Conservation (phyloP, 1,284 basidiomycete genomes). For the Laetiporus sulphureus region DNA sequence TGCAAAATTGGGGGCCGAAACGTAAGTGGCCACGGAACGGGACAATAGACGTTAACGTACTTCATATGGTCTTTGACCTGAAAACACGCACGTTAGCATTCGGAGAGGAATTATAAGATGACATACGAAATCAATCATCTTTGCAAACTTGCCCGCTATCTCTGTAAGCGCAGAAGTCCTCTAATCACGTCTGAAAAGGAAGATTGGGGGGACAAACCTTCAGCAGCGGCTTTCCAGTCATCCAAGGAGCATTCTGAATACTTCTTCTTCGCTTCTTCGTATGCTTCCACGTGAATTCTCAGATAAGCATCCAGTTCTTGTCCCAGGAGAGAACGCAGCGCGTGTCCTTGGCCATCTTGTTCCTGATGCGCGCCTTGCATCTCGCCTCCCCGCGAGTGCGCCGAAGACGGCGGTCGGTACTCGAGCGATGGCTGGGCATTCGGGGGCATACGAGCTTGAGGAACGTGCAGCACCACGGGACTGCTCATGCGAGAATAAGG, state of each 20-base stretch:
- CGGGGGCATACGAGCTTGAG: too few relatives aligned
- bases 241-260: slow-evolving; percentile 25
- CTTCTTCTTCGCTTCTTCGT: slow-evolving; percentile 23
- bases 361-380: too few relatives aligned
- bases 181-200: not conserved
- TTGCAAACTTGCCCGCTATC: slow-evolving; percentile 17
- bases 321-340: slow-evolving; percentile 19
- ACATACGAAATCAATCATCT: slow-evolving; percentile 24
- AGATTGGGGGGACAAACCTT: slow-evolving; percentile 16
- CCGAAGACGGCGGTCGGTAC: too few relatives aligned
- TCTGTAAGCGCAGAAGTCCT: slow-evolving; percentile 10
- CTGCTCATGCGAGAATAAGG: too few relatives aligned
- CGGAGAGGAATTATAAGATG: not conserved
- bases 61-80: slow-evolving; percentile 28
- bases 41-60: slow-evolving; percentile 10
- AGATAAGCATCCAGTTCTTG: slow-evolving; percentile 21
- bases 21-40: not conserved
- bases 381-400: too few relatives aligned
- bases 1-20: slow-evolving; percentile 4
- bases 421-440: too few relatives aligned
- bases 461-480: too few relatives aligned
- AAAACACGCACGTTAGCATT: not conserved
- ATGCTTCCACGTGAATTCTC: slow-evolving; percentile 18
- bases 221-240: slow-evolving; percentile 26
- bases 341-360: slow-evolving; percentile 10